These are phyloP conservation scores for Raphanus sativus DNA, from an alignment of 345 rosid genomes.

Conservation along the genomic window DNA sequence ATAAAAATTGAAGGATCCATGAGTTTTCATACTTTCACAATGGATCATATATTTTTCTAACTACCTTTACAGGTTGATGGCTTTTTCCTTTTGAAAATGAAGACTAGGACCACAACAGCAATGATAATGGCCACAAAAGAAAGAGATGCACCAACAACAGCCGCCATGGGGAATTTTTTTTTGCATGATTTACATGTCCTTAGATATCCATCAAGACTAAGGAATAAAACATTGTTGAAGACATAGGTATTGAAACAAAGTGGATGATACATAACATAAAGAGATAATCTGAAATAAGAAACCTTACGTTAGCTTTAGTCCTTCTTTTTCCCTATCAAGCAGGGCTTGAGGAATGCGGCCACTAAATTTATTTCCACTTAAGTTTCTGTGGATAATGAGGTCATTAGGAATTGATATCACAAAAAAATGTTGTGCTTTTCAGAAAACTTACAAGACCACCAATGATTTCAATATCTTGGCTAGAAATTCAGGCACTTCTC, in stretches of 20 bases:
- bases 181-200: background rate
- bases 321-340: background rate
- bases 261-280: background rate
- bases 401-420: background rate
- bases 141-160: background rate
- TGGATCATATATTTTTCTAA: background rate
- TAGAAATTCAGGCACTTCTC: slow-evolving; percentile 2
- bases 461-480: background rate
- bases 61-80: background rate
- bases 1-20: background rate
- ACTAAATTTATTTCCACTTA: background rate
- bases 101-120: background rate
- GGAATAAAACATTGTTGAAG: background rate
- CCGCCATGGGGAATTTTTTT: background rate
- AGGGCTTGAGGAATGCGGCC: background rate
- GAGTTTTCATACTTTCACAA: background rate
- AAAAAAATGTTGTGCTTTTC: background rate
- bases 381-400: background rate
- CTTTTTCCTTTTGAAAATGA: background rate
- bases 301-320: background rate
- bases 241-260: background rate
- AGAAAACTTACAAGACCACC: background rate
- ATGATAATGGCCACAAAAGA: background rate
- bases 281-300: background rate
- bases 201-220: slow-evolving; percentile 1